A percentile compares a stretch with the other conserved stretches of the same genome.
These are phyloP conservation scores for Boletales sp. DNA, from an alignment of 768 basidiomycete genomes.

Conservation along the genomic window DNA sequence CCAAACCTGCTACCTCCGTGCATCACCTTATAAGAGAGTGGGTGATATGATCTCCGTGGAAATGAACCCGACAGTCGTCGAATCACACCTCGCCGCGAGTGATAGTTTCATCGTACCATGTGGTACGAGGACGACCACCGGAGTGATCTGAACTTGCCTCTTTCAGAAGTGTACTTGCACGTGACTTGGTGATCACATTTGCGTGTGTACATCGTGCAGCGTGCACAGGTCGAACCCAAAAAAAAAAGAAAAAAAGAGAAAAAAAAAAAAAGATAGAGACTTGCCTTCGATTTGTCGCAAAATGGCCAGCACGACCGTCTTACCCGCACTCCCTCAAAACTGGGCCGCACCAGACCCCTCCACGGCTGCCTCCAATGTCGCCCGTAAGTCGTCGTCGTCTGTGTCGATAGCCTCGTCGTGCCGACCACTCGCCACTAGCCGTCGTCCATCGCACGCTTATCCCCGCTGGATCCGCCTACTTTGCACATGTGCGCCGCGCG, in stretches of 20 bases:
- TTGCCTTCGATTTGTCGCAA: background rate
- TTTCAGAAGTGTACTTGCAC: background rate
- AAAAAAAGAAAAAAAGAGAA: background rate
- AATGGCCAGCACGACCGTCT: constrained; percentile 25
- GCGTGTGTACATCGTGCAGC: background rate
- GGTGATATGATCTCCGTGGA: constrained; percentile 11
- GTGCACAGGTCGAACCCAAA: too few species aligned
- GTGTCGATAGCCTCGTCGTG: background rate
- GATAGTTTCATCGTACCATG: background rate
- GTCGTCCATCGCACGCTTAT: constrained; percentile 53
- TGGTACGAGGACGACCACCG: background rate
- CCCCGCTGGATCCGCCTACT: constrained; percentile 85
- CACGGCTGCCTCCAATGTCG: constrained; percentile 16
- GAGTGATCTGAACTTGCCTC: background rate
- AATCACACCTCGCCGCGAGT: background rate
- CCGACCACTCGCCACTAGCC: constrained; percentile 17
- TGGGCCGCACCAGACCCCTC: constrained; percentile 18
- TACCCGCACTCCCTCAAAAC: constrained; percentile 23
- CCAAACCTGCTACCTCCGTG: background rate
- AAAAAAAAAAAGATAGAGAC: background rate
- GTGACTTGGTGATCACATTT: constrained; percentile 13
- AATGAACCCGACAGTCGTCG: background rate
- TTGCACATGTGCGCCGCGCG: constrained; percentile 75
- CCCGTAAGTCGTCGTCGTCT: constrained; percentile 20
- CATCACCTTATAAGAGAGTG: background rate